Base-by-base conservation (phyloP, 2,329 filamentous ascomycete species). In the Claviceps sp. region DNA sequence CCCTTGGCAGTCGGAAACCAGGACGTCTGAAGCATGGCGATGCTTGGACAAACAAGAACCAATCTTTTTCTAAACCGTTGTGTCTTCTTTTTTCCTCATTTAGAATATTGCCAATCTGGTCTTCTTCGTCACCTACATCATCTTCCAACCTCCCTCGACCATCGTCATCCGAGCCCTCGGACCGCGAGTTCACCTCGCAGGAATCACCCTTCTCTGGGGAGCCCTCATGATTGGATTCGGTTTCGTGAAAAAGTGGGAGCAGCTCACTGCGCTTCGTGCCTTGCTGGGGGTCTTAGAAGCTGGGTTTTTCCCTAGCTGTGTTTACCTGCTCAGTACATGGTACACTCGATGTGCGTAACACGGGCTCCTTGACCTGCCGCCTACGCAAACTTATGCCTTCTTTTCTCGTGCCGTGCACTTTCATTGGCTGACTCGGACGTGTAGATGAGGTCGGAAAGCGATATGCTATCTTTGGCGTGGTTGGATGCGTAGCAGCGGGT, bases 121-220 rank as follows among this genome's bases (percentile, higher is more conserved):
- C 60, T 88, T 88, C 70, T 88, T 88, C 71, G 73, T 86, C 57
- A 77, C 83, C 1, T 89, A 88, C 63, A 76, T 84, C 55, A 50
- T 86, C 49, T 84, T 87, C 56, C 84, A 89, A 61, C 80, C 84
- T 0, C 83, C 83, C 0, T 84, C 84, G 2, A 88, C 85, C 0
- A 69, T 88, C 43, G 65, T 87, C 37, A 74, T 85, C 48, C 81
- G 85, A 38, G 80, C 79, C 60, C 60, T 88, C 49, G 85, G 85
- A 1, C 78, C 81, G 3, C 74, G 80, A 5, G 62, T 72, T 38
- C 79, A 81, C 53, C 68, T 84, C 1, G 65, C 75, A 0, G 54
- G 61, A 46, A 79, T 84, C 58, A 77, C 76, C 2, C 52, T 80
- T 1, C 59, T 74, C 3, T 85, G 82, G 82, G 82, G 82, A 8